phyloP scores from a whole-genome alignment of 371 early-diverging fungal genomes.

The Mortierella sp. region DNA sequence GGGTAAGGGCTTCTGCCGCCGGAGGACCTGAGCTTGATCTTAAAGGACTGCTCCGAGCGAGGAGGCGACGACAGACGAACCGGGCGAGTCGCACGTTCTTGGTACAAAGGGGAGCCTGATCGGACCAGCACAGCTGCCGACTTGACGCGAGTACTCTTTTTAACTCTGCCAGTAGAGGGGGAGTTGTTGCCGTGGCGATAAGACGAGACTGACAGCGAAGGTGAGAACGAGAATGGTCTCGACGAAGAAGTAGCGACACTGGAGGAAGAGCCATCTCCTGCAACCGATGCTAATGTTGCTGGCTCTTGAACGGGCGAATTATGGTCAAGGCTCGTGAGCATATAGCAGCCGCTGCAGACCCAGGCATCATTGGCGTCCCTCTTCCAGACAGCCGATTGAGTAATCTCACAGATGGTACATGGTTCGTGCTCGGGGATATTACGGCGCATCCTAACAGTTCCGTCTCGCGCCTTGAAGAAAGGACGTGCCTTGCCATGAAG shows the following conservation, averaged over 20 bases:
- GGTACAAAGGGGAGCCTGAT: neutral
- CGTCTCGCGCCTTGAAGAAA: constrained; percentile 45
- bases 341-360: constrained; percentile 31
- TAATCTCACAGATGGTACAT: constrained; percentile 26
- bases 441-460: constrained; percentile 52
- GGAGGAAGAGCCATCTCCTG: neutral
- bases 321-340: too few species aligned
- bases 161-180: neutral
- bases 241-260: neutral
- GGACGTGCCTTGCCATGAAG: constrained; percentile 46
- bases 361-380: constrained; percentile 13
- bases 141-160: neutral
- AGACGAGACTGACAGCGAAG: neutral
- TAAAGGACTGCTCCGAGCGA: neutral
- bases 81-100: neutral
- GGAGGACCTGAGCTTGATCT: neutral
- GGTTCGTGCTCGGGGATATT: constrained; percentile 33
- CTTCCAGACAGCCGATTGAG: constrained; percentile 35
- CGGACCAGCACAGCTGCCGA: neutral
- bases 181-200: neutral
- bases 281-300: neutral
- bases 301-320: too few species aligned
- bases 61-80: neutral
- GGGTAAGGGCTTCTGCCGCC: neutral
- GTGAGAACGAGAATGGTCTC: neutral